These are phyloP conservation scores for Suillus occidentalis DNA, from an alignment of 768 basidiomycete species.

Conservation along the genomic window DNA sequence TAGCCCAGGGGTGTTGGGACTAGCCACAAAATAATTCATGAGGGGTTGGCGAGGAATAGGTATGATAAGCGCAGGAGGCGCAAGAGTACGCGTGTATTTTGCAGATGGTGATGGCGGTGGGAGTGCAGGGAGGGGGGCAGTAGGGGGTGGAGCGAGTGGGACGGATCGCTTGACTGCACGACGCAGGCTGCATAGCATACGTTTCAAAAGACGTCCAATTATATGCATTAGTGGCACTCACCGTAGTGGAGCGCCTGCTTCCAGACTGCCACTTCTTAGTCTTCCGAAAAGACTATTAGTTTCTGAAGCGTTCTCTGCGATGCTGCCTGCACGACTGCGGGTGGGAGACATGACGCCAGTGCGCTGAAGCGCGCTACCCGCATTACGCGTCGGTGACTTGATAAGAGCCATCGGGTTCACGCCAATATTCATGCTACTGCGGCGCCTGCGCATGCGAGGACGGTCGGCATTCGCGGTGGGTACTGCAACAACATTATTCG, in stretches of 20 bases:
- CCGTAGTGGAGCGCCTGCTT: slow-evolving; percentile 35
- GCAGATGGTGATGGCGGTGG: slow-evolving; percentile 24
- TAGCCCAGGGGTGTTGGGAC: slow-evolving; percentile 10
- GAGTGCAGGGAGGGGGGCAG: slow-evolving; percentile 28
- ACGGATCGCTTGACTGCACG: slow-evolving; percentile 35
- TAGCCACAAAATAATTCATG: slow-evolving; percentile 1
- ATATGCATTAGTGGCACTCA: slow-evolving; percentile 21
- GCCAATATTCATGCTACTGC: slow-evolving; percentile 59
- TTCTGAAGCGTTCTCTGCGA: slow-evolving; percentile 36
- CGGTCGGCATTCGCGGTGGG: slow-evolving; percentile 28
- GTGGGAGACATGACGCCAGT: slow-evolving; percentile 40
- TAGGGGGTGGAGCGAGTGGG: slow-evolving; percentile 29
- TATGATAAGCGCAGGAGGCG: slow-evolving; percentile 19
- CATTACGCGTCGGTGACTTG: slow-evolving; percentile 55
- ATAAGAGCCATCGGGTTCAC: slow-evolving; percentile 56
- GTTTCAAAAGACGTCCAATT: slow-evolving; percentile 6
- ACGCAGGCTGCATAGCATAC: slow-evolving; percentile 35
- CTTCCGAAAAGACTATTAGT: slow-evolving; percentile 48
- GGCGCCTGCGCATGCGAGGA: slow-evolving; percentile 57
- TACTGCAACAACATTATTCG: slow-evolving; percentile 23
- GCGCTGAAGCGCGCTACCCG: slow-evolving; percentile 49
- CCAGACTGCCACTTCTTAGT: slow-evolving; percentile 55
- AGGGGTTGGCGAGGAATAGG: slow-evolving; percentile 24
- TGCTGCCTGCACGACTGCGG: slow-evolving; percentile 48
- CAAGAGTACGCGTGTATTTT: slow-evolving; percentile 16